Base-by-base conservation (phyloP, 495 filamentous ascomycete species). In the Daldinia childiae region DNA sequence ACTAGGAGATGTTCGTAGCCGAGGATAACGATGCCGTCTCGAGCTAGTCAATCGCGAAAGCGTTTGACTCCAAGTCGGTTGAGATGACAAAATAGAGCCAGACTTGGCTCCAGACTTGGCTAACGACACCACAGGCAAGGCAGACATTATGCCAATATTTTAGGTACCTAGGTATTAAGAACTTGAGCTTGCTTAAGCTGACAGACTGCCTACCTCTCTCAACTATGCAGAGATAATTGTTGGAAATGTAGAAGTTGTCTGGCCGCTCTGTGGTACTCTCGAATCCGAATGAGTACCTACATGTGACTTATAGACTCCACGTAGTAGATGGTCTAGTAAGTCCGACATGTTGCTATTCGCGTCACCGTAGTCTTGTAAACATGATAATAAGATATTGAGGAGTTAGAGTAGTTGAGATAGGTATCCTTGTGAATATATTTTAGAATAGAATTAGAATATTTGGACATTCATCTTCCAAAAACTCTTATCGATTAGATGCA, bases 11-110 rank as follows among this genome's bases (percentile, higher is more conserved):
- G 55, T 9, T 11, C 21, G 52, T 30, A 77, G 50, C 4, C 19
- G 45, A 12, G 74, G 72, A 62, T 66, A 67, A 14, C 64, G 59
- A 24, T 38, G 59, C 26, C 57, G 56, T 36, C 52, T 66, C 39
- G 62, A 48, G 30, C 45, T 54, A 17, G 76, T 72, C 61, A 68
- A 39, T 34, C 71, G 71, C 24, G 73, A 72, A 8, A 77, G 65
- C 1, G 60, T 57, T 54, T 69, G 62, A 43, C 68, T 62, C 68
- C 56, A 61, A 19, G 36, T 5, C 27, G 36, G 34, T 32, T 56
- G 17, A 27, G 63, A 65, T 30, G 45, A 29, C 52, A 39, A 62
- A 7, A 75, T 45, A 62, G 61, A 58, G 12, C 14, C 24, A 43
- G 56, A 9, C 9, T 19, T 38, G 45, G 41, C 41, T 1, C 45